Evolutionary conservation across 208 protist genomes (phyloP), one percentile per base, ranked within the genome.

Genomic region (Trypanosoma theileri): DNA sequence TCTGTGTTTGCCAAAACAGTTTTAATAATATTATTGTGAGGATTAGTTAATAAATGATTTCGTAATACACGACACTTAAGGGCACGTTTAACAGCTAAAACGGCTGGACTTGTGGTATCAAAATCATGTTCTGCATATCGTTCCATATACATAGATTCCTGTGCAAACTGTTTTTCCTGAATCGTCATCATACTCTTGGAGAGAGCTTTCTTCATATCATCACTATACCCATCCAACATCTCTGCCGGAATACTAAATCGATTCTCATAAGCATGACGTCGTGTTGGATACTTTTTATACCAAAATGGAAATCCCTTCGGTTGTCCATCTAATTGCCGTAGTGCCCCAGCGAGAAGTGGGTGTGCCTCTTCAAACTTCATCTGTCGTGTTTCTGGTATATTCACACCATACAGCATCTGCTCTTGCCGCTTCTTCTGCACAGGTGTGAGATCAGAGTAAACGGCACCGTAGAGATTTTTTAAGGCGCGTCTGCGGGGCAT

Each of bases 281-380:
- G 89, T 26, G 92, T 96, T 4, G 92, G 92, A 66, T 96, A 96
- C 70, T 96, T 96, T 73, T 92, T 93, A 72, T 93, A 96, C 92
- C 92, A 96, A 75, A 95, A 96, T 40, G 92, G 92, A 62, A 96
- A 96, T 0, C 89, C 89, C 66, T 91, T 91, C 35, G 89, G 87
- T 81, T 89, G 86, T 35, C 84, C 89, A 14, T 92, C 80, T 13
- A 92, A 69, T 59, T 91, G 77, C 60, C 77, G 77, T 44, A 96
- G 75, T 45, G 87, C 88, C 0, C 75, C 74, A 3, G 86, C 84
- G n/a, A 96, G 83, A 41, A 96, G 69, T 6, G 92, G 92, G 77
- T 96, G 92, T 60, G 87, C 71, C 77, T 82, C 62, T 77, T 93
- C 88, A 64, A 94, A 94, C 58, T 86, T 78, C 77, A 89, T 85